These are phyloP conservation scores for Solanum aculeatissimum DNA, from an alignment of 305 asterid genomes.

Conservation along the genomic window DNA sequence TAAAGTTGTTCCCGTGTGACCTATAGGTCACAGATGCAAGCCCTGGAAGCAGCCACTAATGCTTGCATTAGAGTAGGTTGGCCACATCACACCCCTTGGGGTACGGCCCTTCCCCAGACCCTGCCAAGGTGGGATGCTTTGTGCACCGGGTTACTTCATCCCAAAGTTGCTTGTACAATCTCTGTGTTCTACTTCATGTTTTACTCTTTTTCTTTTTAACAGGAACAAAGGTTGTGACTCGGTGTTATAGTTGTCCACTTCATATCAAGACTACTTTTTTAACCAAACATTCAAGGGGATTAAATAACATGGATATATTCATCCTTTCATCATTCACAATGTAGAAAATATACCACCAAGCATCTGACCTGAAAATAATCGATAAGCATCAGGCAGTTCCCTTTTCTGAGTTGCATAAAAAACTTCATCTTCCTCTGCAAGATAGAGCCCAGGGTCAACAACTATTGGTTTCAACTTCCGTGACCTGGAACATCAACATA, in stretches of 20 bases:
- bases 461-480: constrained; percentile 72
- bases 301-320: background rate
- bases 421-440: constrained; percentile 43
- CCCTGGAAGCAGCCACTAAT: background rate
- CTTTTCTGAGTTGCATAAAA: constrained; percentile 79
- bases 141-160: background rate
- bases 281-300: background rate
- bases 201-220: background rate
- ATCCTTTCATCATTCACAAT: background rate
- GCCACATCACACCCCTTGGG: background rate
- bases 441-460: constrained; percentile 81
- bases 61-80: background rate
- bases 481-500: constrained; percentile 31
- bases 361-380: constrained; percentile 53
- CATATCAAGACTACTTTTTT: background rate
- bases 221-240: background rate
- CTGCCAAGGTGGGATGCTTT: background rate
- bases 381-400: constrained; percentile 72
- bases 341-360: background rate
- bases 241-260: background rate
- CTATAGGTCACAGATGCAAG: background rate
- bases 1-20: background rate
- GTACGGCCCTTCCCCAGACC: background rate
- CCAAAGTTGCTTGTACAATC: background rate
- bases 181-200: background rate